Conservation (phyloP, 208 protist species). For the Trypanosoma lewisi region DNA sequence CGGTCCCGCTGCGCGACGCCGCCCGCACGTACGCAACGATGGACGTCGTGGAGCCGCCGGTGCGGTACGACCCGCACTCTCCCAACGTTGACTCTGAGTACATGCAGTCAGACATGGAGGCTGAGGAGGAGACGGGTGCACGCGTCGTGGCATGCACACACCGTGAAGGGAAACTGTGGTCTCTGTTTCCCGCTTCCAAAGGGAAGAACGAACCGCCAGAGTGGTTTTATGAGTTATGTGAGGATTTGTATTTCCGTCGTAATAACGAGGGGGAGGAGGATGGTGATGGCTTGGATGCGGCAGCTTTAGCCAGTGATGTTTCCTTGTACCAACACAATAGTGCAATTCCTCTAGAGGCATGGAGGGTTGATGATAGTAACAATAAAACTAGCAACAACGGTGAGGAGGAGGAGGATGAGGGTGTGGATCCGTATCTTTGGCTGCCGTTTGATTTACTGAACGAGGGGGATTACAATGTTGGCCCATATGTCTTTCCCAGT, state of each 20-base stretch:
- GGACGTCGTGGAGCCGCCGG: conserved; percentile 69
- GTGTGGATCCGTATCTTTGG: conserved; percentile 69
- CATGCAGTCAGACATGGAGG: neutral
- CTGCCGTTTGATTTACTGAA: conserved; percentile 82
- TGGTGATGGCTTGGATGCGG: too few relatives aligned
- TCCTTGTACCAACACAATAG: neutral
- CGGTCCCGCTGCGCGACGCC: conserved; percentile 59
- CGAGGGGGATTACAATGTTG: conserved; percentile 59
- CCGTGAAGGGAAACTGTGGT: conserved; percentile 45
- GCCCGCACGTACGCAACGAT: conserved; percentile 79
- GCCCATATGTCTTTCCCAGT: conserved; percentile 62
- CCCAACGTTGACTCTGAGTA: conserved; percentile 40
- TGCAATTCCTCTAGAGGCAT: neutral
- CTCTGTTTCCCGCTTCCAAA: conserved; percentile 34
- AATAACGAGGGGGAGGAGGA: conserved; percentile 37
- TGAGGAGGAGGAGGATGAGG: conserved; percentile 1
- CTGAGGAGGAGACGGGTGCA: neutral
- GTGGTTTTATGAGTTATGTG: conserved; percentile 82
- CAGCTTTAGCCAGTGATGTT: conserved; percentile 34
- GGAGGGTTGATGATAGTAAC: neutral
- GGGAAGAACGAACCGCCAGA: conserved; percentile 37
- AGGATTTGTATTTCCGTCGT: conserved; percentile 78
- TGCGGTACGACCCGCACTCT: conserved; percentile 52
- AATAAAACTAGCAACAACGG: neutral
- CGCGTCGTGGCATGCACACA: conserved; percentile 40